A percentile compares a stretch with the other conserved stretches of the same genome.
phyloP scores from a whole-genome alignment of 805 yeast genomes.

The Lachancea mirantina region DNA sequence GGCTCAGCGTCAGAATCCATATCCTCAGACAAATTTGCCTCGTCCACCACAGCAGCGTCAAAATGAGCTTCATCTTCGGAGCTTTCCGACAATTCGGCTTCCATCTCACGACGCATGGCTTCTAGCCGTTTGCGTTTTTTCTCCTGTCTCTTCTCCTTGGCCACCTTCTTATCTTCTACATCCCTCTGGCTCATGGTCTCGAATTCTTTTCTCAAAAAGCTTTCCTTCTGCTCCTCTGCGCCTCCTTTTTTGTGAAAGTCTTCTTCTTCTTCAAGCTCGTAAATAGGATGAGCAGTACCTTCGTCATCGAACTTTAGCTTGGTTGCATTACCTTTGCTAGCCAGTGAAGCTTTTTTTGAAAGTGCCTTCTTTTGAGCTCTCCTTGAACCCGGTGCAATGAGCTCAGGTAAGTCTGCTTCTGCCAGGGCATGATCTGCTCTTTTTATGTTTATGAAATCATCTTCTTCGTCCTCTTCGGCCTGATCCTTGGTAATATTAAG shows the following conservation, averaged over 20 bases:
- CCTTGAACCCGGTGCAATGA: conserved; percentile 64
- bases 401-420: conserved; percentile 58
- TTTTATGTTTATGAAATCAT: conserved; percentile 74
- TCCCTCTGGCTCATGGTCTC: conserved; percentile 67
- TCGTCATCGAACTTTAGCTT: conserved; percentile 90
- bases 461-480: conserved; percentile 38
- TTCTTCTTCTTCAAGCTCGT: conserved; percentile 85
- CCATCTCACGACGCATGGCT: conserved; percentile 49
- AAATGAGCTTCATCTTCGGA: conserved; percentile 18
- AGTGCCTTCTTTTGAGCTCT: conserved; percentile 80
- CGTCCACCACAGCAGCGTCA: conserved; percentile 29
- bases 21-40: conserved; percentile 35
- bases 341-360: conserved; percentile 68
- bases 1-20: conserved; percentile 27
- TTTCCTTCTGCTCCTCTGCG: conserved; percentile 58
- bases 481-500: conserved; percentile 54
- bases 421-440: conserved; percentile 65
- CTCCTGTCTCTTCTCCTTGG: conserved; percentile 71
- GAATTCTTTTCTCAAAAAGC: conserved; percentile 60
- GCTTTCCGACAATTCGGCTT: conserved; percentile 27
- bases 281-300: conserved; percentile 84
- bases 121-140: conserved; percentile 88
- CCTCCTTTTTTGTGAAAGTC: conserved; percentile 69
- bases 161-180: conserved; percentile 66
- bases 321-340: conserved; percentile 59